Base-by-base conservation (phyloP, 2,329 filamentous ascomycete species). In the Verticillium klebahnii region DNA sequence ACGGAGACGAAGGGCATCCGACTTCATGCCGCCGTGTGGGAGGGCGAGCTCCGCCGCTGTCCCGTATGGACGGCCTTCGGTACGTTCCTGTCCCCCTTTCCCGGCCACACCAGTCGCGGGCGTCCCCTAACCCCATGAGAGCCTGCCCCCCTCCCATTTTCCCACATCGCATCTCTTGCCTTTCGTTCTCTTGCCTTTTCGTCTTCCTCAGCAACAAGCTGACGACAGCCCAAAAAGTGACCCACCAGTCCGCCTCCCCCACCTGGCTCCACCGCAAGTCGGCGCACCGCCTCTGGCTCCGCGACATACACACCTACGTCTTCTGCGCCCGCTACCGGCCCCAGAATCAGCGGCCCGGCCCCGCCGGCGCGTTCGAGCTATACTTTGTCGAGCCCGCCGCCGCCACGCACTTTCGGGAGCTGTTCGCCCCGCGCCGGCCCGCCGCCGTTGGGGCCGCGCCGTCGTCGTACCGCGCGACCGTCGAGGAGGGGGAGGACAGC, bases 21-120 rank as follows among this genome's bases (percentile, higher is more conserved):
- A 14, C 79, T 89, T 0, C 84, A 87, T 57, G 82, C 84, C 14
- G 77, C 82, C 1, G 79, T 85, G 0, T 81, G 78, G 76, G 79
- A 82, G n/a, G 85, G 84, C 2, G 79, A 82, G 59, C 69, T 86
- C 58, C 76, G 74, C 34, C 75, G 76, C 58, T 86, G 83, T 66
- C 86, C 85, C 1, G 78, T 89, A 9, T 89, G 86, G 86, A 88
- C 85, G 2, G 85, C 85, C 2, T 89, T 89, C 67, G 74, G 85
- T 87, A 74, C 31, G 80, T 36, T 36, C 34, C 34, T 9, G 9
- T 3, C 9, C 34, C 34, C 34, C 34, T 36, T 36, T 36, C 14
- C 34, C 34, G 29, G 29, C 34, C 34, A 36, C 34, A 14, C 14
- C 34, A 14, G 9, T 2, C 34, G 7, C 34, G 9, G 14, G 9